Evolutionary conservation across 129 eudicot species (phyloP).

Genomic region (Helichrysum umbraculigerum): DNA sequence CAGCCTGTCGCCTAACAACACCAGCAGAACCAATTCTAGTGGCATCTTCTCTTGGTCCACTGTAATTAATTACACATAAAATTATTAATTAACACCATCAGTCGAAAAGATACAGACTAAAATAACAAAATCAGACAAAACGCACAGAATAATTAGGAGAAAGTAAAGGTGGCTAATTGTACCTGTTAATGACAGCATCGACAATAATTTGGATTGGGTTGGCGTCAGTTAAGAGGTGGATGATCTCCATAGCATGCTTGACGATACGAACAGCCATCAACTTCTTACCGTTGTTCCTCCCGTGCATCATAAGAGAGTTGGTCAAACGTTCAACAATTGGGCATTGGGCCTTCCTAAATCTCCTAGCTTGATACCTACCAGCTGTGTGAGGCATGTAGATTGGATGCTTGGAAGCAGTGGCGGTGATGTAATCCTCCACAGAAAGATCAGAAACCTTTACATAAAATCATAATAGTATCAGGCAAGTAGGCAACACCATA

Average conservation of each 20-base stretch:
- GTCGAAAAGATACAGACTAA: background rate
- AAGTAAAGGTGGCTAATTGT: background rate
- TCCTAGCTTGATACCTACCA: conserved; percentile 76
- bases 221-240: conserved; percentile 67
- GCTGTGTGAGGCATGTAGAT: conserved; percentile 81
- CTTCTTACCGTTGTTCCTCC: conserved; percentile 82
- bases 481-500: background rate
- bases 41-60: conserved; percentile 92
- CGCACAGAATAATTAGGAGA: background rate
- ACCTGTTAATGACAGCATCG: conserved; percentile 89
- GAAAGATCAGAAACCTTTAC: conserved; percentile 62
- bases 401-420: conserved; percentile 69
- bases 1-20: conserved; percentile 88
- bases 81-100: background rate
- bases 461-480: background rate
- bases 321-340: conserved; percentile 83
- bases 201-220: conserved; percentile 84
- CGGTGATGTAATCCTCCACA: conserved; percentile 79
- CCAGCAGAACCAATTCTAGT: conserved; percentile 88
- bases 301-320: conserved; percentile 91
- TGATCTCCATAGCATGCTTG: conserved; percentile 88
- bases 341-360: conserved; percentile 86
- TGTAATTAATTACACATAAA: conserved; percentile 1
- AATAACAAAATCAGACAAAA: background rate
- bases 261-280: conserved; percentile 76